Evolutionary conservation across 2,329 filamentous ascomycete species (phyloP).

Genomic region (Endocalyx cinctus): DNA sequence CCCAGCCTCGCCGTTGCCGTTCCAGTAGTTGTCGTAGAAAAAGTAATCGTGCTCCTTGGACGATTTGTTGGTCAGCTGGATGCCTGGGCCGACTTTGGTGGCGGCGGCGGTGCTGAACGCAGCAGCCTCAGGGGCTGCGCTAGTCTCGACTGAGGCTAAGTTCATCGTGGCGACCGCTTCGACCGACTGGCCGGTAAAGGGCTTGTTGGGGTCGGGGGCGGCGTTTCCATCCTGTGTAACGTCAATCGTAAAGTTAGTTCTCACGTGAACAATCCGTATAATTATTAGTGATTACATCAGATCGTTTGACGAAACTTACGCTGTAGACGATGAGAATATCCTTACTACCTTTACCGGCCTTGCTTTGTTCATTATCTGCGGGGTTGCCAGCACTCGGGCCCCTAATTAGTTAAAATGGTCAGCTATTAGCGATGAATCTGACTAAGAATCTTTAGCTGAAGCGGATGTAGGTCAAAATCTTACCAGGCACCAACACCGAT

Average conservation of each 20-base stretch:
- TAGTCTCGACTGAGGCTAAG: slow-evolving; percentile 2
- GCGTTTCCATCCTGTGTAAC: slow-evolving; percentile 18
- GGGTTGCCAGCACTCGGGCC: slow-evolving; percentile 25
- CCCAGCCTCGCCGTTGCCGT: slow-evolving; percentile 32
- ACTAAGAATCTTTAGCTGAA: slow-evolving; percentile 7
- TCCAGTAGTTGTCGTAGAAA: slow-evolving; percentile 38
- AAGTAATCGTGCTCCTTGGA: slow-evolving; percentile 27
- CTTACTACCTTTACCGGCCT: slow-evolving; percentile 32
- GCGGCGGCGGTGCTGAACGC: slow-evolving; percentile 10
- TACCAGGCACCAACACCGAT: slow-evolving; percentile 33
- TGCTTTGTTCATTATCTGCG: slow-evolving; percentile 31
- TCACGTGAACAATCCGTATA: too few species aligned
- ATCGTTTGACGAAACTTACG: slow-evolving; percentile 17
- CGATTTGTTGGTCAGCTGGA: slow-evolving; percentile 33
- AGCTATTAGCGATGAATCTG: too few species aligned
- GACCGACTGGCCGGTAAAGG: slow-evolving; percentile 13
- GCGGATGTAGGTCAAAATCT: too few species aligned
- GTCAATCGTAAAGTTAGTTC: too few species aligned
- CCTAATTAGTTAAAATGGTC: too few species aligned
- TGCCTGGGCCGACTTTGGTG: slow-evolving; percentile 23
- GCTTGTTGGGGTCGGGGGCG: slow-evolving; percentile 17
- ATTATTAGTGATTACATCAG: slow-evolving; percentile 1
- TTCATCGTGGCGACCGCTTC: slow-evolving; percentile 5
- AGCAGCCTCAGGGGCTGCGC: too few species aligned
- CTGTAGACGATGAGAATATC: slow-evolving; percentile 34